Base-by-base conservation (phyloP, 2,329 filamentous ascomycete genomes). In the Fusarium musae region DNA sequence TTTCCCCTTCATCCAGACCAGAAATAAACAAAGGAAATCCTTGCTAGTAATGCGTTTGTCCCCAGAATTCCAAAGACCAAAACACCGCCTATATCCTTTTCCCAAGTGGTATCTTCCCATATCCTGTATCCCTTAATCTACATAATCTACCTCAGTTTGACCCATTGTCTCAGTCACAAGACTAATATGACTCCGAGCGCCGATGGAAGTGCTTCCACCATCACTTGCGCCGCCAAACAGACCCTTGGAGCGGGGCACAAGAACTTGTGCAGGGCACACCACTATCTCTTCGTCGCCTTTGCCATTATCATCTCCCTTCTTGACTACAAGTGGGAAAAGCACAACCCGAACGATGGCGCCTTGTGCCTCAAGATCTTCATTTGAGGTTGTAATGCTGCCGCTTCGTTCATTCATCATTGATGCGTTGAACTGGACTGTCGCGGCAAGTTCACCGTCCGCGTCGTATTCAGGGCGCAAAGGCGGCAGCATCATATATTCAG, bases 401-500 rank as follows among this genome's bases (percentile, higher is more conserved):
- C 92, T 94, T 65, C 94, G 92, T 84, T 98, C 96, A 79, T 96
- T 97, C 96, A 99, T 98, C 78, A 97, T 89, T 37, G 93, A 90
- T 3, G 96, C 93, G 79, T 97, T 97, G 89, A 99, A 99, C 67
- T 91, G 88, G 15, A 98, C 94, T 63, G 95, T 96, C 61, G 93
- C 93, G 21, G 92, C 88, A 13, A 99, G 89, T 79, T 98, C 96
- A 76, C 96, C 96, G 72, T 96, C 94, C 77, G 91, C 92, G 82
- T 98, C 95, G 83, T 97, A 98, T 82, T 98, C 95, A 28, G 96
- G 96, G 82, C 96, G 94, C 63, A 97, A 87, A 9, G 96, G 96
- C 34, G 96, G 96, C 23, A 98, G 91, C 96, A 99, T 99, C 86
- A 97, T 96, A 85, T 97, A 99, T 85, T 98, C 96, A 42, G 96